Evolutionary conservation across 2,329 filamentous ascomycete genomes (phyloP), one percentile per base, ranked within the genome.

Genomic region (Penicillium hesseltinei): DNA sequence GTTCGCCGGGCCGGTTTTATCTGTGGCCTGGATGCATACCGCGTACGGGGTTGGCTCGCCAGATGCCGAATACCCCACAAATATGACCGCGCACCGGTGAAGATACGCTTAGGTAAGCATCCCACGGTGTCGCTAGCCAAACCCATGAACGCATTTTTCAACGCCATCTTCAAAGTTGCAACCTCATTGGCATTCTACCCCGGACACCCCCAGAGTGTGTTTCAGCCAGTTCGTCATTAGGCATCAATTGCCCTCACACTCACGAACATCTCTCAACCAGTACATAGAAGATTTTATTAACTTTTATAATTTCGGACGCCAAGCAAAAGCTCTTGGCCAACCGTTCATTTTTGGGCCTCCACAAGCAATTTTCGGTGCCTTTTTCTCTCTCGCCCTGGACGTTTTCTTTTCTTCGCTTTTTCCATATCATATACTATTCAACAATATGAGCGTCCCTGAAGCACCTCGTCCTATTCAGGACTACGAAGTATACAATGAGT

Each of bases 291-390:
- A 44, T 46, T 36, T 15, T 31, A 42, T 56, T 48, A 45, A 51
- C 21, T 17, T 57, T 36, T 53, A 36, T 53, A 36, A 39, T 42
- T 42, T 29, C 33, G 15, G 4, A 54, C 60, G 62, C 63, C 63
- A 61, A 66, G 63, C 45, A 46, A 59, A 59, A 65, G 60, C 44
- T 49, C 57, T 64, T 61, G 64, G 56, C 56, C 58, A 25, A 19
- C 40, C 25, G 45, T 60, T 56, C 53, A 43, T 53, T 48, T 53
- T 62, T 51, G 51, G 57, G 56, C 48, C 54, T 63, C 52, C 60
- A 60, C 59, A 54, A 36, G 42, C 23, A 29, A 55, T 47, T 44
- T 62, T 48, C 44, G n/a, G 25, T 19, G 23, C 52, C 19, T 59
- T 62, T 59, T 61, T 60, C 33, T 23, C 42, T 54, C 57, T 65